phyloP scores from a whole-genome alignment of 345 rosid genomes.

The Eucalyptus erythrocorys region DNA sequence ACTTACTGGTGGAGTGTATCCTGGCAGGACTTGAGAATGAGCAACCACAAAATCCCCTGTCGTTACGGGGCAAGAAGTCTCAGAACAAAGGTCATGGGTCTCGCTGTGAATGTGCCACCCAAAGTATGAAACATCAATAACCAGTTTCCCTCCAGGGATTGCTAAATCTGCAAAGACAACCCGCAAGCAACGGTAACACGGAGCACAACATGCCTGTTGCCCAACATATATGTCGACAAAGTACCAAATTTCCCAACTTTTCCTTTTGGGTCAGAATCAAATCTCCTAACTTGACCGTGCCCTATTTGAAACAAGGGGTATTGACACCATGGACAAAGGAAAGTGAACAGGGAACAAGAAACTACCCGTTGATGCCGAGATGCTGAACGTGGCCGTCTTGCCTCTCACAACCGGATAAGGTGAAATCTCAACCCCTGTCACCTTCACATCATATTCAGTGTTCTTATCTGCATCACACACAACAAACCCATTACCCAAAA shows the following conservation, averaged over 20 bases:
- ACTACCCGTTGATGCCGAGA: constrained; percentile 52
- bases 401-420: constrained; percentile 59
- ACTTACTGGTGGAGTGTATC: constrained; percentile 88
- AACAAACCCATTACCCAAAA: background rate
- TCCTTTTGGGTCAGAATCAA: background rate
- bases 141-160: constrained; percentile 67
- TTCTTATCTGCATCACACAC: constrained; percentile 34
- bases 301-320: background rate
- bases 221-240: background rate
- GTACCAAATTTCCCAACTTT: background rate
- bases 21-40: constrained; percentile 79
- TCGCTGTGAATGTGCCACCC: constrained; percentile 79
- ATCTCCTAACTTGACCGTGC: background rate
- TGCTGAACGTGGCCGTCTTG: constrained; percentile 47
- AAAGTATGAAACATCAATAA: constrained; percentile 79
- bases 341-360: background rate
- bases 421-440: constrained; percentile 47
- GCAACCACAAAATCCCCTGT: constrained; percentile 64
- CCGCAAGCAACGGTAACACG: background rate
- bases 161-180: constrained; percentile 19
- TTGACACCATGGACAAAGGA: background rate
- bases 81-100: constrained; percentile 72
- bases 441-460: constrained; percentile 44
- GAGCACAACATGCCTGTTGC: background rate
- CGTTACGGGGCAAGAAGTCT: constrained; percentile 80